Base-by-base conservation (phyloP, 1,284 basidiomycete genomes). In the Ustilago nuda region DNA sequence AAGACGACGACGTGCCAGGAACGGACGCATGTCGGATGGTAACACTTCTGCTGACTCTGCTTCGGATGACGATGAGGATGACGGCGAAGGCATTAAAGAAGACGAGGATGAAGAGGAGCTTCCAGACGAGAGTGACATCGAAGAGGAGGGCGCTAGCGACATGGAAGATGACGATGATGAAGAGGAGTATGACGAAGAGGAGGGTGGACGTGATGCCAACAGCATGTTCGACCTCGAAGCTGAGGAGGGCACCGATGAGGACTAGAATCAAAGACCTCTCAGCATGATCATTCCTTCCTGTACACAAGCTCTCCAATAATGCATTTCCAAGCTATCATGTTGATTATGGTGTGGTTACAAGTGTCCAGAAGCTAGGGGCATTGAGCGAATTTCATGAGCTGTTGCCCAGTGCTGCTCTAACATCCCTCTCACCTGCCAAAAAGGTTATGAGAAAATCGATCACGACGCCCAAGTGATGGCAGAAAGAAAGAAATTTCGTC, bases 211-310 rank as follows among this genome's bases (percentile, higher is more conserved):
- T 30, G 66, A 65, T 0, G 62, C 76, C 41, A 78, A 75, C 51
- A 66, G 72, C 56, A 75, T 74, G 72, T 72, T 76, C 36, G 76
- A 78, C 58, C 67, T 76, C 45, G 72, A 76, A 61, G 69, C 72
- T 45, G 76, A 79, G 52, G 76, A 80, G 55, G 68, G 76, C 50
- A 70, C 68, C 33, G 71, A 75, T 43, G 72, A 70, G 37, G 69
- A 80, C 17, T 68, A 61, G 52, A 39, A 23, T 27, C 15, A 8
- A 12, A 12, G 8, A 36, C 43, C 13, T 56, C n/a, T 30, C 27
- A 12, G 30, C 48, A 50, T 58, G 27, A 54, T 27, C 51, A 48
- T 48, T 13, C 33, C 48, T 52, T 36, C 33, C 52, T 54, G 41
- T 36, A 39, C 43, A 54, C 48, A 50, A 32, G 8, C 23, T 32